Conservation (phyloP, 306 rosid species). For the Erythrophleum fordii region DNA sequence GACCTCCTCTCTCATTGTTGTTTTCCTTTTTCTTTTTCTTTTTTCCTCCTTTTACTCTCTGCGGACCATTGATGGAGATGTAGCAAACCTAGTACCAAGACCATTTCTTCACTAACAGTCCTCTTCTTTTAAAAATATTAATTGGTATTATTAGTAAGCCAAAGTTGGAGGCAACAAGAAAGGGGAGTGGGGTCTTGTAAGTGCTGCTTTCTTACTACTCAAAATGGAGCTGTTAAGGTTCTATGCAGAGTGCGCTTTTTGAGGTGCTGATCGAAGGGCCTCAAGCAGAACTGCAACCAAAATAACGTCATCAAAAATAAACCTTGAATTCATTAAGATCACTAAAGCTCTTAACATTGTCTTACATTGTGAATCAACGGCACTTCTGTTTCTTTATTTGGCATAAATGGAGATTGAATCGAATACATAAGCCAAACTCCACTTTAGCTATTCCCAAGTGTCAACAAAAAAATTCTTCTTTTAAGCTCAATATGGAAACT, state of each 20-base stretch:
- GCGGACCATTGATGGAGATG: neutral
- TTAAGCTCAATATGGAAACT: neutral
- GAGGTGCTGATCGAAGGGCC: neutral
- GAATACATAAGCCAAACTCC: neutral
- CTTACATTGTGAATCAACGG: neutral
- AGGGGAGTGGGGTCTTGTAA: neutral
- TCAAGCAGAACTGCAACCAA: neutral
- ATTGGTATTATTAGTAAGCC: neutral
- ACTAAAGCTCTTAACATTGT: neutral
- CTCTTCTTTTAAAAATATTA: neutral
- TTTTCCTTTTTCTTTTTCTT: neutral
- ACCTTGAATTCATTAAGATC: neutral
- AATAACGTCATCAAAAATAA: neutral
- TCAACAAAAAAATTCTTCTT: neutral
- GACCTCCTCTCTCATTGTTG: neutral
- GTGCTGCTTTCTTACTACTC: constrained; percentile 7
- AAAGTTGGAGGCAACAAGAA: neutral
- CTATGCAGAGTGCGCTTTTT: constrained; percentile 12
- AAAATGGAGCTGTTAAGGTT: constrained; percentile 37
- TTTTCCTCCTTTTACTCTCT: too few species aligned
- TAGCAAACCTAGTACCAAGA: neutral
- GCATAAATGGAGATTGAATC: neutral
- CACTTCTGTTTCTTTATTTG: neutral
- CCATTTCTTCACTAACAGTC: neutral
- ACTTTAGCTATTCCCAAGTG: neutral